Evolutionary conservation across 345 rosid genomes (phyloP).

Genomic region (Trapa incisa): DNA sequence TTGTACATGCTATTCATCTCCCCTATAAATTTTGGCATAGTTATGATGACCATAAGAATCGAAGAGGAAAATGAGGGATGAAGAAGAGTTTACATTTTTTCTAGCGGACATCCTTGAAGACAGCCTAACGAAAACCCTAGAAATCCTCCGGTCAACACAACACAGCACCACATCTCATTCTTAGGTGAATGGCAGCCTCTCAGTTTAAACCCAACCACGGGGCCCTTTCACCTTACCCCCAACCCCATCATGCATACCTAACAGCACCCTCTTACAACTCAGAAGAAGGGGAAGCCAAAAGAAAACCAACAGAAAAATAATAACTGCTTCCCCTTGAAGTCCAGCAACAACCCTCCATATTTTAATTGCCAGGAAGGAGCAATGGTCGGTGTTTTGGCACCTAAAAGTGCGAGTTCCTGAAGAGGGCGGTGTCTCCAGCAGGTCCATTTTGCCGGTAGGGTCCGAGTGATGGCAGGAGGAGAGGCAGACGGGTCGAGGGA

Average conservation of each 20-base stretch:
- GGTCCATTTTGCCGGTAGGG: background rate
- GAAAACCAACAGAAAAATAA: background rate
- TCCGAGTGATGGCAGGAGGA: constrained; percentile 39
- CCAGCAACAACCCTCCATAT: background rate
- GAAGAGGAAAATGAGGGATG: background rate
- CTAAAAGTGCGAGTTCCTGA: background rate
- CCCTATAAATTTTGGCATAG: too few relatives aligned
- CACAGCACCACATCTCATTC: background rate
- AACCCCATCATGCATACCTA: background rate
- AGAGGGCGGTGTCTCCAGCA: background rate
- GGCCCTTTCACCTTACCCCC: background rate
- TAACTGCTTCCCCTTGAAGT: background rate
- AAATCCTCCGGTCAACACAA: constrained; percentile 3
- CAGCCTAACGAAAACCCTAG: constrained; percentile 4
- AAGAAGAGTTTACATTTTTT: background rate
- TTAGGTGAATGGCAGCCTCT: background rate
- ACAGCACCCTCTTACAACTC: background rate
- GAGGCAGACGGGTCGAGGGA: constrained; percentile 33
- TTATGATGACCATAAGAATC: too few relatives aligned
- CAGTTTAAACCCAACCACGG: background rate
- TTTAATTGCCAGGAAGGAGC: background rate
- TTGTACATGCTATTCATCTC: too few relatives aligned
- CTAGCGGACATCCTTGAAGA: constrained; percentile 2
- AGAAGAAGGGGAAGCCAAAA: background rate
- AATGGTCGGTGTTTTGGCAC: background rate